A percentile compares a stretch with the other conserved stretches of the same genome.
These are phyloP conservation scores for Tagetes patula DNA, from an alignment of 129 eudicot genomes.

Conservation along the genomic window DNA sequence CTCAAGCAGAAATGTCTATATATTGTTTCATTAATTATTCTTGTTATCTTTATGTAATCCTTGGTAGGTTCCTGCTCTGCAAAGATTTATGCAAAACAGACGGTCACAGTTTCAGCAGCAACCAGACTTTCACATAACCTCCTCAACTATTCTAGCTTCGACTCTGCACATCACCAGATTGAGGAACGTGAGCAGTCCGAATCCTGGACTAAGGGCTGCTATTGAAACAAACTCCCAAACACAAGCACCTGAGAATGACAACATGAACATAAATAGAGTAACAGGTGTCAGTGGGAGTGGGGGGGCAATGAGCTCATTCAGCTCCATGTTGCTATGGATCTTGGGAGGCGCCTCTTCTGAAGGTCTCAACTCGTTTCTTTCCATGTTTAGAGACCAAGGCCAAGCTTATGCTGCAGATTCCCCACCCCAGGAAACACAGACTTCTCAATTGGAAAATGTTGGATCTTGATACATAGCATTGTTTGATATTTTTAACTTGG, in stretches of 20 bases:
- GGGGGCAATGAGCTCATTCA: slow-evolving; percentile 48
- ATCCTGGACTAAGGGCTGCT: slow-evolving; percentile 7
- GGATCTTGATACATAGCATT: background rate
- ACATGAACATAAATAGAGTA: slow-evolving; percentile 35
- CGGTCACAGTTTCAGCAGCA: slow-evolving; percentile 92
- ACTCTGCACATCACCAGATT: slow-evolving; percentile 80
- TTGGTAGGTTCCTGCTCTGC: slow-evolving; percentile 90
- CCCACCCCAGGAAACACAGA: slow-evolving; percentile 44
- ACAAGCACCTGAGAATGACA: slow-evolving; percentile 32
- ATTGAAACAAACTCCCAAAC: slow-evolving; percentile 31
- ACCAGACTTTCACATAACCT: slow-evolving; percentile 81
- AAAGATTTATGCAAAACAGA: slow-evolving; percentile 85
- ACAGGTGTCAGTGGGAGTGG: slow-evolving; percentile 33
- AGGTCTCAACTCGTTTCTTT: slow-evolving; percentile 80
- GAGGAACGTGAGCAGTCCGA: slow-evolving; percentile 20
- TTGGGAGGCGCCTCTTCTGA: slow-evolving; percentile 92
- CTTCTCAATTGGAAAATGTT: slow-evolving; percentile 21
- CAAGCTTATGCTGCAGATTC: slow-evolving; percentile 51
- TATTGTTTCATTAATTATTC: background rate
- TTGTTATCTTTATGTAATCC: background rate
- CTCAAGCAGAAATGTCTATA: background rate
- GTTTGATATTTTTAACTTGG: background rate
- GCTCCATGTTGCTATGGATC: slow-evolving; percentile 85
- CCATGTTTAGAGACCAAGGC: slow-evolving; percentile 88
- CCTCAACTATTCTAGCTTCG: slow-evolving; percentile 94